Evolutionary conservation across 139 green algal species (phyloP).

Genomic region (Picochlorum sp.): DNA sequence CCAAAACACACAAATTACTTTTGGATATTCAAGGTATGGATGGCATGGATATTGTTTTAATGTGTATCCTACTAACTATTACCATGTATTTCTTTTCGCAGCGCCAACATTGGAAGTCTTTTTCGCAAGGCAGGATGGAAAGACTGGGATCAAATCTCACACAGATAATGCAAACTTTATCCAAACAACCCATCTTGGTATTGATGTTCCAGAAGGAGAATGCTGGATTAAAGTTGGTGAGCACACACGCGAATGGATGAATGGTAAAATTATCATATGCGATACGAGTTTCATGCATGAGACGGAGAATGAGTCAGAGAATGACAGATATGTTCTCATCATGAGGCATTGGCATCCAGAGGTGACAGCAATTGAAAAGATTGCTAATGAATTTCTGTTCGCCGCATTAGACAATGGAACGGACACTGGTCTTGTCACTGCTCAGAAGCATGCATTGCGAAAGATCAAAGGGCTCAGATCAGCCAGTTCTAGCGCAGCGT

Average conservation of each 20-base stretch:
- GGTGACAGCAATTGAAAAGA: conserved; percentile 25
- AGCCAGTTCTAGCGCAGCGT: not conserved
- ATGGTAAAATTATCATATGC: conserved; percentile 21
- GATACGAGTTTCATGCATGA: conserved; percentile 42
- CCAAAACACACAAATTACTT: conserved; percentile 29
- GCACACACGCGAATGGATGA: conserved; percentile 26
- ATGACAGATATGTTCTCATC: conserved; percentile 40
- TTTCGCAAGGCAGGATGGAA: conserved; percentile 33
- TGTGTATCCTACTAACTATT: not conserved
- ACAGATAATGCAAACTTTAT: conserved; percentile 38
- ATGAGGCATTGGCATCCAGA: conserved; percentile 44
- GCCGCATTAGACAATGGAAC: conserved; percentile 21
- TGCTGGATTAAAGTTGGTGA: conserved; percentile 26
- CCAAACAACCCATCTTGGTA: conserved; percentile 37
- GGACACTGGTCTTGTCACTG: conserved; percentile 4
- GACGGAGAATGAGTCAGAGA: conserved; percentile 33
- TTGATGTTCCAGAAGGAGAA: conserved; percentile 30
- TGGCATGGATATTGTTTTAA: not conserved
- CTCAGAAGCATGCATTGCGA: conserved; percentile 2
- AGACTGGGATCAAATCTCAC: conserved; percentile 33
- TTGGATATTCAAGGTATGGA: conserved; percentile 15
- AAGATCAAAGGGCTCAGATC: not conserved
- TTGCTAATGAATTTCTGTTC: conserved; percentile 38
- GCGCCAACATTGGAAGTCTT: conserved; percentile 41
- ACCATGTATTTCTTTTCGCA: not conserved